phyloP scores from a whole-genome alignment of 257 asterid species.

The Linderniella brevidens region DNA sequence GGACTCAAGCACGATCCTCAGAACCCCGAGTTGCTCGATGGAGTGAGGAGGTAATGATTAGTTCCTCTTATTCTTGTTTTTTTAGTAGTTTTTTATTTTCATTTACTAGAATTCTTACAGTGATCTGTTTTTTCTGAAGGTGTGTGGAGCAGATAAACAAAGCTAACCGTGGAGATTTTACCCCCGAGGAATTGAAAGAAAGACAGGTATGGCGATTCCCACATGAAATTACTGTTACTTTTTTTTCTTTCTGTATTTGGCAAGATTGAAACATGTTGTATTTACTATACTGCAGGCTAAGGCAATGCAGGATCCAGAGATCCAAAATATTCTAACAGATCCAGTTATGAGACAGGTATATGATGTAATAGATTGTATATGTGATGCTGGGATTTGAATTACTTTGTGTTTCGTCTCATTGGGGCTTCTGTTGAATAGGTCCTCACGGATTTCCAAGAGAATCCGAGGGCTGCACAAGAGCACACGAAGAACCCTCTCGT shows the following conservation, averaged over 20 bases:
- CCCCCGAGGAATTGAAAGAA: constrained; percentile 87
- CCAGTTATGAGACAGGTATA: constrained; percentile 97
- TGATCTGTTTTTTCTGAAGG: constrained; percentile 20
- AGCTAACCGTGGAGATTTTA: constrained; percentile 85
- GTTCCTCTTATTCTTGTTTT: no score
- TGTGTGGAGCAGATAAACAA: constrained; percentile 76
- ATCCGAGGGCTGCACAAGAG: constrained; percentile 62
- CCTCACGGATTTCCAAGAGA: constrained; percentile 58
- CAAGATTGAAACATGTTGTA: not conserved
- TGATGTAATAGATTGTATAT: no score
- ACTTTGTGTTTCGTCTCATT: no score
- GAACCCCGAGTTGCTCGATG: constrained; percentile 72
- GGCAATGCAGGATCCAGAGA: constrained; percentile 93
- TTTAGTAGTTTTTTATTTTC: no score
- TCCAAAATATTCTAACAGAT: constrained; percentile 80
- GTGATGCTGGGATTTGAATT: no score
- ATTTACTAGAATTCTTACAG: not conserved
- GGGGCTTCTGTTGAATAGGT: constrained; percentile 25
- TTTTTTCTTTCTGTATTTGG: not conserved
- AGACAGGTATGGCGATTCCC: constrained; percentile 66
- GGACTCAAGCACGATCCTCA: constrained; percentile 74
- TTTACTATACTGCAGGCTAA: constrained; percentile 33
- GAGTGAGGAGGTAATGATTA: constrained; percentile 56
- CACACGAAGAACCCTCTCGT: constrained; percentile 81
- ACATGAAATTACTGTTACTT: no score